A percentile compares a stretch with the other conserved stretches of the same genome.
Evolutionary conservation across 345 rosid genomes (phyloP).

Genomic region (Adansonia digitata): DNA sequence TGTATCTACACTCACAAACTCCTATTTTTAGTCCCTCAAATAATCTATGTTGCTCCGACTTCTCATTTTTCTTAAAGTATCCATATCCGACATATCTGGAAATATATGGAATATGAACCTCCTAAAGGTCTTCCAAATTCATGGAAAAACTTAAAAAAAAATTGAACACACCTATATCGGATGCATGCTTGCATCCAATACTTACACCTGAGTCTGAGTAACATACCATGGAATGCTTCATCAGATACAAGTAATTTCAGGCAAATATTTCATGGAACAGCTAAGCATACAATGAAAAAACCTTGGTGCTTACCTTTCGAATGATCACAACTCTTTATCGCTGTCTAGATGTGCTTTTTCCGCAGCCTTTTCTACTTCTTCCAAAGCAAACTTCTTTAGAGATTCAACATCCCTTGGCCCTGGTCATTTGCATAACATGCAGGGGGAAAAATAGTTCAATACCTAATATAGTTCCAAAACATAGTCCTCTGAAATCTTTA

Average conservation of each 20-base stretch:
- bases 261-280: no score
- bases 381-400: conserved; percentile 64
- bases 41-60: no score
- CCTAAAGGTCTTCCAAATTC: no score
- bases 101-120: no score
- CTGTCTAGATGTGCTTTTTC: conserved; percentile 52
- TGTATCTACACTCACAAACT: background rate
- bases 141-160: no score
- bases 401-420: conserved; percentile 73
- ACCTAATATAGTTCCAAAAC: background rate
- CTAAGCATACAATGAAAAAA: background rate
- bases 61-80: no score
- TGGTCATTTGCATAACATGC: conserved; percentile 21
- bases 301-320: conserved; percentile 12
- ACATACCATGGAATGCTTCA: background rate
- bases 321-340: conserved; percentile 57
- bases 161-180: no score
- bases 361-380: conserved; percentile 89
- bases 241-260: background rate
- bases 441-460: background rate
- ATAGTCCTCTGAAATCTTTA: background rate
- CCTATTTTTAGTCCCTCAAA: no score
- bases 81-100: no score
- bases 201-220: no score
- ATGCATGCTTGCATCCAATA: no score